Percentiles rank a stretch among this genome's conserved stretches.
These are phyloP conservation scores for Novymonas esmeraldas DNA, from an alignment of 208 protist species.

Conservation along the genomic window DNA sequence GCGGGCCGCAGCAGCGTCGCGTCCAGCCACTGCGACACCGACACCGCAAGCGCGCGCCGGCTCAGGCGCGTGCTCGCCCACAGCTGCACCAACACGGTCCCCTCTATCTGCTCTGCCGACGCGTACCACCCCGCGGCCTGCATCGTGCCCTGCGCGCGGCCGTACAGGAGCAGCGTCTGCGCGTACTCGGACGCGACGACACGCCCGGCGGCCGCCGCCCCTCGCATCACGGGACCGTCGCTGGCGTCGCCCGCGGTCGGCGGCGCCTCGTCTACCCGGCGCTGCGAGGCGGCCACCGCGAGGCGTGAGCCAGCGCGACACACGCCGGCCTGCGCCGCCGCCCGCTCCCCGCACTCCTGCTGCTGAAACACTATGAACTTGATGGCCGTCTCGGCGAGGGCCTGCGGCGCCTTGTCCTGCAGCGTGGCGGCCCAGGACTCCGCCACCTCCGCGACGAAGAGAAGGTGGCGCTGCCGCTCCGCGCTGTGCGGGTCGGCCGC, in stretches of 20 bases:
- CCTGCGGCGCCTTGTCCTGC: conserved; percentile 38
- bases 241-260: conserved; percentile 13
- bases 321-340: conserved; percentile 18
- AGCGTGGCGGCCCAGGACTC: conserved; percentile 49
- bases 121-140: conserved; percentile 44
- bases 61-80: conserved; percentile 26
- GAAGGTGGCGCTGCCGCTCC: conserved; percentile 56
- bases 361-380: conserved; percentile 67
- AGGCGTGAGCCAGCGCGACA: conserved; percentile 37
- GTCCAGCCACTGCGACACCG: conserved; percentile 21
- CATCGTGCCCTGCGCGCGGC: conserved; percentile 66
- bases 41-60: conserved; percentile 16
- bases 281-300: conserved; percentile 43
- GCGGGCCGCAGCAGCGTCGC: conserved; percentile 22
- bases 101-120: conserved; percentile 37
- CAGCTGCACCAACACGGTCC: conserved; percentile 42
- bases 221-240: conserved; percentile 11
- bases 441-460: conserved; percentile 47
- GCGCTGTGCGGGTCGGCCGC: conserved; percentile 47
- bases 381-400: conserved; percentile 60
- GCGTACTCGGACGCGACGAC: conserved; percentile 50
- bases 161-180: conserved; percentile 57
- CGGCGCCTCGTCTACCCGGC: not conserved
- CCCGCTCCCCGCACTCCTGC: conserved; percentile 34
- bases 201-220: conserved; percentile 10